Base-by-base conservation (phyloP, 768 basidiomycete genomes). In the Pulveroboletus sp. region DNA sequence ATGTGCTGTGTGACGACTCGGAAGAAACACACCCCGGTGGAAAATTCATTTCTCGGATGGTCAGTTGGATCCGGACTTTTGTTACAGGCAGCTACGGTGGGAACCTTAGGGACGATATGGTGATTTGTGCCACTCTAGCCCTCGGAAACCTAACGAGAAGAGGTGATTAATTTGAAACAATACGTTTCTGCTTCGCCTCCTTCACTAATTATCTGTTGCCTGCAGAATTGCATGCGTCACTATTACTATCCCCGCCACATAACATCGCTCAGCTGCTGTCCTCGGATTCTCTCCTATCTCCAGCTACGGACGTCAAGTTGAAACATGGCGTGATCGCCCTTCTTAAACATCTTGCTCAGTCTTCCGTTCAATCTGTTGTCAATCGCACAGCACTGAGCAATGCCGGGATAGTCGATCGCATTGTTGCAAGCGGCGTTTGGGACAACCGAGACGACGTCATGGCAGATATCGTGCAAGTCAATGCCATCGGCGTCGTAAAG, bases 291-390 rank as follows among this genome's bases (percentile, higher is more conserved):
- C 67, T 84, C n/a, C 74, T 90, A 34, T 74, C 75, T 11, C 71
- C 75, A 14, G 63, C 68, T 32, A 75, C 77, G 9, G 86, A 91
- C 61, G 75, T 90, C 63, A 89, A 93, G 65, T 73, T 94, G 53
- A 91, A 94, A 65, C 93, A 97, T 60, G 92, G 89, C 14, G 80
- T 89, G 49, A 74, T 95, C 22, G 91, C 91, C 23, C 72, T 98
- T 31, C 74, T 97, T 35, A 89, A 92, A 64, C 89, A 97, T 63
- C 73, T 99, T 2, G 82, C 91, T 3, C 86, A 86, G 62, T 75
- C 83, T 31, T 74, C 79, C 19, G 68, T 75, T n/a, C 77, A 79
- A 37, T 78, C 85, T 30, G 63, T 74, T 24, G 58, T 68, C 2
- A 88, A 91, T 51, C 81, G 84, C 26, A 68, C 69, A 7, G 64